These are phyloP conservation scores for Physcomitrium patens DNA, from an alignment of 225 moss, liverwort and hornwort species.

Conservation along the genomic window DNA sequence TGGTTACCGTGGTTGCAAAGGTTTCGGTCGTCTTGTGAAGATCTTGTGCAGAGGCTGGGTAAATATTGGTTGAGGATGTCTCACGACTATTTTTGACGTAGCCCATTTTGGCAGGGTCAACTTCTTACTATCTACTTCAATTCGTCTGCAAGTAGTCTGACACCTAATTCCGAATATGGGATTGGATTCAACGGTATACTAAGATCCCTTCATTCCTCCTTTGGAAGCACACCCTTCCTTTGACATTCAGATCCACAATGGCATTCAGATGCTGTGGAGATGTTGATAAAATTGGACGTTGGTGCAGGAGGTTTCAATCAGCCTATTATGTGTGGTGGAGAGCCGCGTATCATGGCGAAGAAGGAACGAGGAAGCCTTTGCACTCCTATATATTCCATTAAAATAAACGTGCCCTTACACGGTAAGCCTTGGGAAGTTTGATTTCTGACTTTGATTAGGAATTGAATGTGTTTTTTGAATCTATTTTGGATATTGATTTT, in stretches of 20 bases:
- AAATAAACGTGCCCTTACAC: slow-evolving; percentile 84
- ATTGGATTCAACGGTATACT: slow-evolving; percentile 84
- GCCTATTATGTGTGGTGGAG: slow-evolving; percentile 95
- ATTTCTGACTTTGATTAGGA: no score
- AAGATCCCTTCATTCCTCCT: slow-evolving; percentile 4
- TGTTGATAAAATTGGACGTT: slow-evolving; percentile 19
- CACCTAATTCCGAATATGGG: slow-evolving; percentile 69
- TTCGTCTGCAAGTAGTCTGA: slow-evolving; percentile 61
- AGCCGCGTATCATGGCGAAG: slow-evolving; percentile 82
- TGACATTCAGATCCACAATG: background rate
- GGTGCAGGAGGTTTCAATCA: slow-evolving; percentile 91
- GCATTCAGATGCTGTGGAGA: slow-evolving; percentile 5
- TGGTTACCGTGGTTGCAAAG: background rate
- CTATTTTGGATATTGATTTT: no score
- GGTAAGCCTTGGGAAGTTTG: slow-evolving; percentile 42
- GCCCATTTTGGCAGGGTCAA: slow-evolving; percentile 52
- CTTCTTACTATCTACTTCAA: slow-evolving; percentile 76
- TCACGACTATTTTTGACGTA: background rate
- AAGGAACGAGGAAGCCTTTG: slow-evolving; percentile 71
- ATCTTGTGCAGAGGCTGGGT: background rate
- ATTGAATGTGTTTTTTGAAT: no score
- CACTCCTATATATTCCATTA: slow-evolving; percentile 61
- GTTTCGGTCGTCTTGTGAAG: background rate
- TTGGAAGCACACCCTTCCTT: background rate
- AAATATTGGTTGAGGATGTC: background rate